A percentile compares a stretch with the other conserved stretches of the same genome.
phyloP scores from a whole-genome alignment of 2,329 filamentous ascomycete species.

The Hymenoscyphus salicellus region DNA sequence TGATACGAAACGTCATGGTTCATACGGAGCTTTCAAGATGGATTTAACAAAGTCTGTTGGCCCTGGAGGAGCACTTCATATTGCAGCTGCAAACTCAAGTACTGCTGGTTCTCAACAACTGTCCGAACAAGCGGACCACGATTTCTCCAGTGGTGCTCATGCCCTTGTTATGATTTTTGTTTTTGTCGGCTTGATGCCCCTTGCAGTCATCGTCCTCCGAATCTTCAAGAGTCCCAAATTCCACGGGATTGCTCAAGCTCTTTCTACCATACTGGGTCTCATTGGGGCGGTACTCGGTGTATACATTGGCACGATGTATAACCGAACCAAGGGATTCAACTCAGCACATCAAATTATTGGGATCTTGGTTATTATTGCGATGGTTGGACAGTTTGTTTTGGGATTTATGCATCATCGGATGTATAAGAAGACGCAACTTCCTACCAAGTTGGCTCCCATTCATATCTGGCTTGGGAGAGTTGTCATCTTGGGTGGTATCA shows the following conservation, averaged over 20 bases:
- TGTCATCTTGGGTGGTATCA: slow-evolving; percentile 50
- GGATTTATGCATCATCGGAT: slow-evolving; percentile 56
- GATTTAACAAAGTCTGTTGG: slow-evolving; percentile 53
- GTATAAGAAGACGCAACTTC: slow-evolving; percentile 48
- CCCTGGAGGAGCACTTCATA: slow-evolving; percentile 41
- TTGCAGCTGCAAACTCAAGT: slow-evolving; percentile 25
- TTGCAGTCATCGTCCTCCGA: slow-evolving; percentile 53
- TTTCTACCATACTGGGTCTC: slow-evolving; percentile 49
- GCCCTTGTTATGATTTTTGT: slow-evolving; percentile 52
- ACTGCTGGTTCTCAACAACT: slow-evolving; percentile 42
- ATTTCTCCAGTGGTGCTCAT: slow-evolving; percentile 35
- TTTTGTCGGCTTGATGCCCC: slow-evolving; percentile 54
- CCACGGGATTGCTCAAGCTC: slow-evolving; percentile 53
- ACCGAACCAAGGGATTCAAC: slow-evolving; percentile 46
- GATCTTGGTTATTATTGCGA: slow-evolving; percentile 49
- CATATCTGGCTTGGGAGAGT: slow-evolving; percentile 58
- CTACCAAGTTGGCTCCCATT: slow-evolving; percentile 50
- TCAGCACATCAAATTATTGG: slow-evolving; percentile 59
- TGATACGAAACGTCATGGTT: slow-evolving; percentile 50
- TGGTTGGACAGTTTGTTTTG: slow-evolving; percentile 52
- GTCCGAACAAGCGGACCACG: slow-evolving; percentile 33
- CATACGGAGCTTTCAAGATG: slow-evolving; percentile 54
- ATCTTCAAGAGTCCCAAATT: slow-evolving; percentile 50
- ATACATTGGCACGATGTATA: slow-evolving; percentile 47
- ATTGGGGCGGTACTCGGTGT: slow-evolving; percentile 53